phyloP scores from a whole-genome alignment of 768 basidiomycete species.

The Russula brevipes region DNA sequence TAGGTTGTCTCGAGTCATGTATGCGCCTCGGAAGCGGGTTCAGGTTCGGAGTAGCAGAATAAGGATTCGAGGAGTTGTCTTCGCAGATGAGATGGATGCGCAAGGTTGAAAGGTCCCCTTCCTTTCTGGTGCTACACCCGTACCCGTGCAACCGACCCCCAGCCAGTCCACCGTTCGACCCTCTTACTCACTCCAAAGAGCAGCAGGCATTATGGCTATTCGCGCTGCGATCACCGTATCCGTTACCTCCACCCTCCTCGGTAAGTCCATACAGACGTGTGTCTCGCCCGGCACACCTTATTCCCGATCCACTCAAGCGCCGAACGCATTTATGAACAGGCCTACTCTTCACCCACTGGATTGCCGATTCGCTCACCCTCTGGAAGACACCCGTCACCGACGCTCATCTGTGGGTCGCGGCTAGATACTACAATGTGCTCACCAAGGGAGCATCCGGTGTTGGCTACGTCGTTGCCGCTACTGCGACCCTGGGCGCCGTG shows the following conservation, averaged over 20 bases:
- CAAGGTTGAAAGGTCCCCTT: no score
- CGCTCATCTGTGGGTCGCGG: conserved; percentile 76
- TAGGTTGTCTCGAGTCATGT: no score
- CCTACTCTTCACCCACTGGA: conserved; percentile 84
- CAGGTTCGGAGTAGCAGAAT: no score
- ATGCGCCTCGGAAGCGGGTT: no score
- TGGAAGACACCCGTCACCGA: conserved; percentile 86
- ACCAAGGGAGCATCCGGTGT: conserved; percentile 56
- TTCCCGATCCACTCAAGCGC: conserved; percentile 5
- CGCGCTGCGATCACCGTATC: conserved; percentile 71
- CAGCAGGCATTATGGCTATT: conserved; percentile 40
- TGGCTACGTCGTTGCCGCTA: conserved; percentile 50
- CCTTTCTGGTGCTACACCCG: no score
- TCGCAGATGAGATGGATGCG: no score
- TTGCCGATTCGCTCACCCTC: conserved; percentile 84
- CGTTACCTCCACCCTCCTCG: conserved; percentile 75
- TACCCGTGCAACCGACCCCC: no score
- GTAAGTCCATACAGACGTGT: conserved; percentile 35
- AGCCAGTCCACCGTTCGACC: not conserved
- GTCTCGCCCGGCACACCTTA: not conserved
- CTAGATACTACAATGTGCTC: conserved; percentile 75
- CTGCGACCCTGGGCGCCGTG: conserved; percentile 54
- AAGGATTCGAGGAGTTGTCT: no score
- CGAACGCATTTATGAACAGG: conserved; percentile 39
- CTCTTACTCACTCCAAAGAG: not conserved